These are phyloP conservation scores for Ustilago sp. DNA, from an alignment of 1,284 basidiomycete genomes.

Conservation along the genomic window DNA sequence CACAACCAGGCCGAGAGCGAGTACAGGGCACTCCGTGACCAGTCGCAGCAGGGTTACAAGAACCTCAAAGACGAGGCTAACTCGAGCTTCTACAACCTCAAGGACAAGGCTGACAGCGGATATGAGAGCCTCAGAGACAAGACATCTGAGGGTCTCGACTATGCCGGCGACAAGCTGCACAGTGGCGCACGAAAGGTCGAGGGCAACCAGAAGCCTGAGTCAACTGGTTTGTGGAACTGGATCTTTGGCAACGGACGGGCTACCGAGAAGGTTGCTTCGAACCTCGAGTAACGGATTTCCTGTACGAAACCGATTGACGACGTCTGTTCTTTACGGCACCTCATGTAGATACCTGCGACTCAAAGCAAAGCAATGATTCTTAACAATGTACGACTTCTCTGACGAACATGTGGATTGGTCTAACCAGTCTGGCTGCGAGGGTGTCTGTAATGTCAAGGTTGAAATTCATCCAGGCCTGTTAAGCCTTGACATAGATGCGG, in stretches of 20 bases:
- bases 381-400: neutral
- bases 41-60: conserved; percentile 43
- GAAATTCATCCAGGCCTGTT: neutral
- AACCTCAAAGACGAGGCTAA: conserved; percentile 45
- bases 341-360: neutral
- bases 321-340: neutral
- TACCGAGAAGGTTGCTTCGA: conserved; percentile 47
- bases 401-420: too few relatives aligned
- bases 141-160: conserved; percentile 45
- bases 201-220: conserved; percentile 33
- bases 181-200: conserved; percentile 44
- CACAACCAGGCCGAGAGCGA: conserved; percentile 38
- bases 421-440: too few relatives aligned
- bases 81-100: conserved; percentile 37
- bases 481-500: neutral
- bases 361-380: neutral
- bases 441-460: neutral
- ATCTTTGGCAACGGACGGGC: conserved; percentile 48
- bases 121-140: conserved; percentile 36
- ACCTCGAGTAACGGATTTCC: conserved; percentile 35
- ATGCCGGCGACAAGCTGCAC: conserved; percentile 46
- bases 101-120: conserved; percentile 38
- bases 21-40: conserved; percentile 26
- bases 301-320: neutral
- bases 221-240: conserved; percentile 51